Percentiles rank a stretch among this genome's conserved stretches.
phyloP scores from a whole-genome alignment of 345 rosid species.

The Luvunga scandens region DNA sequence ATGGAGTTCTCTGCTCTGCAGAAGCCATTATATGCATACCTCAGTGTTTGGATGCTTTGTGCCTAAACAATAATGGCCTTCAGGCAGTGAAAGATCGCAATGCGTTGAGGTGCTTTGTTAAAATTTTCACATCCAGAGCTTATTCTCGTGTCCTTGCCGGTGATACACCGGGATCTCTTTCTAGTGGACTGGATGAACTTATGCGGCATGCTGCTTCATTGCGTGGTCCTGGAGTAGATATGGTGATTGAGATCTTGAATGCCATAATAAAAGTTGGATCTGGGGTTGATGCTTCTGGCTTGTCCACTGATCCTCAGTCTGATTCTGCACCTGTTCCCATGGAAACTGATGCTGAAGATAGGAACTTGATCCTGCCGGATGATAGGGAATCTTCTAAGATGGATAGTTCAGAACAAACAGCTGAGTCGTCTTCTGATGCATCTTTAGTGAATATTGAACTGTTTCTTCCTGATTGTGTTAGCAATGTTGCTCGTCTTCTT shows the following conservation, averaged over 20 bases:
- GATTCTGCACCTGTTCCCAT: slow-evolving; percentile 66
- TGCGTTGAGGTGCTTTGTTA: slow-evolving; percentile 88
- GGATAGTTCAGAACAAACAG: slow-evolving; percentile 47
- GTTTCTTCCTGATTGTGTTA: slow-evolving; percentile 80
- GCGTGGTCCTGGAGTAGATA: slow-evolving; percentile 85
- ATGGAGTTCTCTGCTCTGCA: slow-evolving; percentile 79
- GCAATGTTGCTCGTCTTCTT: slow-evolving; percentile 82
- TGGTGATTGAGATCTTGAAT: slow-evolving; percentile 82
- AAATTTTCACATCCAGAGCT: slow-evolving; percentile 79
- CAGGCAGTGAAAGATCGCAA: slow-evolving; percentile 83
- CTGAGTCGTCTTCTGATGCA: slow-evolving; percentile 59
- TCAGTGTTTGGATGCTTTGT: slow-evolving; percentile 94
- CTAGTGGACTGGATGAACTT: slow-evolving; percentile 91
- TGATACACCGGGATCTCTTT: slow-evolving; percentile 76
- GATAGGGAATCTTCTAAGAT: slow-evolving; percentile 43
- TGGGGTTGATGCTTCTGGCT: slow-evolving; percentile 50
- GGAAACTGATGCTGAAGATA: slow-evolving; percentile 83
- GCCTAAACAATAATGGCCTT: slow-evolving; percentile 85
- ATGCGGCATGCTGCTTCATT: slow-evolving; percentile 88
- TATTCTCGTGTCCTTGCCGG: slow-evolving; percentile 80
- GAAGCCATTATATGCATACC: slow-evolving; percentile 96
- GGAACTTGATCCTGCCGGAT: slow-evolving; percentile 31
- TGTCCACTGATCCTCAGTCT: slow-evolving; percentile 38
- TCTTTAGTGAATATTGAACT: slow-evolving; percentile 47
- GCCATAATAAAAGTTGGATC: slow-evolving; percentile 59